Evolutionary conservation across 441 rosid species (phyloP).

Genomic region (Bocquillonia castaneifolia): DNA sequence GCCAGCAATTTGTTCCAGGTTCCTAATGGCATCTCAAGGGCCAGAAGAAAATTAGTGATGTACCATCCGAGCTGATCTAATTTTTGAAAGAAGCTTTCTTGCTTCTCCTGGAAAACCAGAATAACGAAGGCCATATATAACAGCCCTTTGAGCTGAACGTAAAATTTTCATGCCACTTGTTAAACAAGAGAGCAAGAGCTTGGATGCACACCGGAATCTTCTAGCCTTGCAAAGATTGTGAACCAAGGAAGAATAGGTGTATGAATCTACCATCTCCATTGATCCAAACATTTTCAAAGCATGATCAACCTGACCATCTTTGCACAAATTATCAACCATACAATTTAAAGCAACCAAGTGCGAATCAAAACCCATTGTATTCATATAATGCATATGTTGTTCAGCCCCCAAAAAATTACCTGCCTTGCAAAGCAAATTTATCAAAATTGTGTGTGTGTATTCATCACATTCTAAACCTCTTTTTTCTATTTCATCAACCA

Average conservation of each 20-base stretch:
- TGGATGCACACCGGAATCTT: constrained; percentile 57
- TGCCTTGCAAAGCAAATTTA: constrained; percentile 54
- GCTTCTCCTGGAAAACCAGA: constrained; percentile 53
- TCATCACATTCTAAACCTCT: constrained; percentile 55
- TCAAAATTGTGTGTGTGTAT: constrained; percentile 70
- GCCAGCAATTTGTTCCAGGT: not conserved
- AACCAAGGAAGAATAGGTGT: constrained; percentile 65
- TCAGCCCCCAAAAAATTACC: constrained; percentile 53
- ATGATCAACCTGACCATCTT: constrained; percentile 48
- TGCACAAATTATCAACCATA: constrained; percentile 60
- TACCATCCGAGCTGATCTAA: constrained; percentile 35
- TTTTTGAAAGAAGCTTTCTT: constrained; percentile 46
- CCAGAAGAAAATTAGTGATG: constrained; percentile 23
- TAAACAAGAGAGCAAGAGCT: constrained; percentile 55
- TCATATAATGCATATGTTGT: constrained; percentile 47
- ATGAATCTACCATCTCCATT: constrained; percentile 65
- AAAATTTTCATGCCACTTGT: constrained; percentile 55
- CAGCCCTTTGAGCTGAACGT: constrained; percentile 55
- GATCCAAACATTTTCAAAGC: constrained; percentile 53
- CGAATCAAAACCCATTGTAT: constrained; percentile 40
- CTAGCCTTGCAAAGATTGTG: constrained; percentile 69
- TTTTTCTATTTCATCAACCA: constrained; percentile 50
- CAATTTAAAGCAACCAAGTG: constrained; percentile 53
- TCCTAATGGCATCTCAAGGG: not conserved
- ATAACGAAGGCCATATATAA: constrained; percentile 51